phyloP scores from a whole-genome alignment of 257 asterid genomes.

The Marsdenia floribunda region DNA sequence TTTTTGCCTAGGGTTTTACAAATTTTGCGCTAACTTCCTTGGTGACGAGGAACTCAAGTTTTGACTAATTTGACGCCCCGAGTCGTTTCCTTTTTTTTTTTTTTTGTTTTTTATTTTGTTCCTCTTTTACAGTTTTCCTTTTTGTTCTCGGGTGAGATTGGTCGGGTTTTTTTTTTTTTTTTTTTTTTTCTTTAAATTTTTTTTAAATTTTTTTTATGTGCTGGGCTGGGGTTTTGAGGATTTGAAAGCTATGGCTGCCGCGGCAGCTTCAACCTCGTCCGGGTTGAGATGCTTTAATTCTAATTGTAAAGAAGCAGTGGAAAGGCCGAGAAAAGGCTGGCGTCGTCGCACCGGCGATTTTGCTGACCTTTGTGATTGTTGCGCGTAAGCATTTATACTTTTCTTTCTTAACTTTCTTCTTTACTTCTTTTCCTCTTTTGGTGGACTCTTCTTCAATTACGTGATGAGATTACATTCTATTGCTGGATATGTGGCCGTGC shows the following conservation, averaged over 20 bases:
- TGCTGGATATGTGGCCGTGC: background rate
- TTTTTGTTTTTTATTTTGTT: background rate
- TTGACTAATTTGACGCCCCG: background rate
- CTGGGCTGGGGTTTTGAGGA: slow-evolving; percentile 22
- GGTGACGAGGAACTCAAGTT: slow-evolving; percentile 2
- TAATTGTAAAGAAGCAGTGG: slow-evolving; percentile 56
- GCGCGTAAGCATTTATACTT: slow-evolving; percentile 61
- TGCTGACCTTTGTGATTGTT: slow-evolving; percentile 90
- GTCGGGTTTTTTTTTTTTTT: slow-evolving; percentile 8
- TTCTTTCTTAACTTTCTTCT: background rate
- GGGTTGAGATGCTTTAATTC: slow-evolving; percentile 69
- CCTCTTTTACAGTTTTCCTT: background rate
- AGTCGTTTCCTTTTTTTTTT: background rate
- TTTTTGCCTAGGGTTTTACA: slow-evolving; percentile 7
- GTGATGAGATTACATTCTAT: background rate
- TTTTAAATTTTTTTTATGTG: background rate
- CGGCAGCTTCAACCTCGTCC: slow-evolving; percentile 19
- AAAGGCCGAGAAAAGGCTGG: slow-evolving; percentile 70
- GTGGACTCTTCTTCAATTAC: background rate
- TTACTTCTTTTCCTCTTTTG: background rate
- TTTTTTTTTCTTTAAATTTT: too few species aligned
- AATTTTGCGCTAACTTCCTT: background rate
- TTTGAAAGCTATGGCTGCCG: slow-evolving; percentile 13
- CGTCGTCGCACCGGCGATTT: slow-evolving; percentile 95
- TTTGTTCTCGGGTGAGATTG: background rate